Conservation (phyloP, 1,139 yeast species). For the Suhomyces atakaporum region DNA sequence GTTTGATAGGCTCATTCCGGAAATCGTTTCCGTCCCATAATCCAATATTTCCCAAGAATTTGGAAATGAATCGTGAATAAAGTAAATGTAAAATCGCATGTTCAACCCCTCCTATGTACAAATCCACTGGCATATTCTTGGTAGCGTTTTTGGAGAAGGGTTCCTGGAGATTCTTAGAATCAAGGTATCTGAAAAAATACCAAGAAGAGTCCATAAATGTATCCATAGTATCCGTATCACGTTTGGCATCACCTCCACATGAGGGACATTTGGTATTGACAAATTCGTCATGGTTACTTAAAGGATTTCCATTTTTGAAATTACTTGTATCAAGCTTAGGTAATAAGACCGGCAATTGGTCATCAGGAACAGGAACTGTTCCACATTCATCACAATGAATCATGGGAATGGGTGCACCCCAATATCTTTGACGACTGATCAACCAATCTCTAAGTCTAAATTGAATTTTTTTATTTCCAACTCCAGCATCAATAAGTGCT, state of each 20-base stretch:
- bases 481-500: slow-evolving; percentile 34
- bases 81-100: slow-evolving; percentile 91
- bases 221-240: slow-evolving; percentile 98
- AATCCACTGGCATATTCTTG: slow-evolving; percentile 74
- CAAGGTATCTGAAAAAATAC: slow-evolving; percentile 87
- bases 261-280: slow-evolving; percentile 76
- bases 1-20: slow-evolving; percentile 76
- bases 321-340: slow-evolving; percentile 53
- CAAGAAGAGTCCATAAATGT: slow-evolving; percentile 97
- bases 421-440: slow-evolving; percentile 88
- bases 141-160: slow-evolving; percentile 62
- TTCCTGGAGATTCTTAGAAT: slow-evolving; percentile 56
- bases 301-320: slow-evolving; percentile 68
- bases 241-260: slow-evolving; percentile 71
- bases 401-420: slow-evolving; percentile 99
- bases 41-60: slow-evolving; percentile 66
- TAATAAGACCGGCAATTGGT: slow-evolving; percentile 75
- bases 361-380: slow-evolving; percentile 84
- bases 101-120: slow-evolving; percentile 93
- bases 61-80: slow-evolving; percentile 81
- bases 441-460: slow-evolving; percentile 88
- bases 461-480: slow-evolving; percentile 55
- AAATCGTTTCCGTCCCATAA: slow-evolving; percentile 46
- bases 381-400: slow-evolving; percentile 87
- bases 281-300: slow-evolving; percentile 68